A percentile compares a stretch with the other conserved stretches of the same genome.
Evolutionary conservation across 768 basidiomycete species (phyloP).

Genomic region (Lentinula aciculospora): DNA sequence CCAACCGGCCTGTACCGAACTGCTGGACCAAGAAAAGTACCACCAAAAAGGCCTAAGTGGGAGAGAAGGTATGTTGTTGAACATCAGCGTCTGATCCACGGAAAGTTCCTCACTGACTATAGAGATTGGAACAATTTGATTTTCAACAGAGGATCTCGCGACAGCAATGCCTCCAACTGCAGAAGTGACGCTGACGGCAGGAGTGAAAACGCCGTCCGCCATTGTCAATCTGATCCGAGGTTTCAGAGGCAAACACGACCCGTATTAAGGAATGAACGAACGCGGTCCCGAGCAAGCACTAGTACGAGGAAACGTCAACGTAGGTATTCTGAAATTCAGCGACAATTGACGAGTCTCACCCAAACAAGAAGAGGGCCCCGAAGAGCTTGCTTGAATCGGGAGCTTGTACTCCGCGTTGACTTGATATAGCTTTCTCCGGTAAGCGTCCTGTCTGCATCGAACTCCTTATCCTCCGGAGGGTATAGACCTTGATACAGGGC

Average conservation of each 20-base stretch:
- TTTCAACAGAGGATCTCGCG: constrained; percentile 41
- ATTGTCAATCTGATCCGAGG: constrained; percentile 41
- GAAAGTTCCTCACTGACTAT: constrained; percentile 32
- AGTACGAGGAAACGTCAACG: neutral
- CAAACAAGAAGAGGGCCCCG: constrained; percentile 51
- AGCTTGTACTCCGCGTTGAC: constrained; percentile 7
- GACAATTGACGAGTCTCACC: constrained; percentile 28
- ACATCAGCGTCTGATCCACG: neutral
- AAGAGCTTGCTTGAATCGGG: constrained; percentile 23
- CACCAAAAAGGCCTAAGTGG: constrained; percentile 43
- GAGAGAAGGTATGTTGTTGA: neutral
- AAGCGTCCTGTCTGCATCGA: constrained; percentile 48
- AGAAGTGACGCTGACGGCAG: constrained; percentile 64
- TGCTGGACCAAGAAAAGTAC: constrained; percentile 54
- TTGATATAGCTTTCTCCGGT: constrained; percentile 37
- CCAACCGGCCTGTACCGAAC: constrained; percentile 51
- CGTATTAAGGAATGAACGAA: constrained; percentile 8
- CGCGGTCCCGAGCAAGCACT: constrained; percentile 60
- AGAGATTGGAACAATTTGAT: constrained; percentile 51
- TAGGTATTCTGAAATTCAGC: neutral
- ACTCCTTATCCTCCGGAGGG: constrained; percentile 39
- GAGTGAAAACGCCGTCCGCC: constrained; percentile 64
- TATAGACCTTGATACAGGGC: constrained; percentile 59
- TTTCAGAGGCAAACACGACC: neutral
- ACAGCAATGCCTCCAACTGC: constrained; percentile 67